Evolutionary conservation across 805 yeast species (phyloP), one percentile per base, ranked within the genome.

Genomic region (Yamadazyma sp.): DNA sequence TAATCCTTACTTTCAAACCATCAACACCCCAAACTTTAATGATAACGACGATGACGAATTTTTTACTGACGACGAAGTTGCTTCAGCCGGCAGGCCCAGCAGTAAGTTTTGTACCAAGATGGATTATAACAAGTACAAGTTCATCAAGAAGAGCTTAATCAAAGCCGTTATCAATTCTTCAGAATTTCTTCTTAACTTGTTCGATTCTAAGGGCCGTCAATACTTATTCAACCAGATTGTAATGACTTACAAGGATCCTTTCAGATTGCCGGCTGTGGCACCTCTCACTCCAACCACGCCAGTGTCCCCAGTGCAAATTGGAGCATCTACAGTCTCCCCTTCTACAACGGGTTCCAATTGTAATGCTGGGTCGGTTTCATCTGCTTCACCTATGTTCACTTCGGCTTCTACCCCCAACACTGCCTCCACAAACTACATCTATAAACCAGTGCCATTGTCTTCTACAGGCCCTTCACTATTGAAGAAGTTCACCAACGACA

Each of bases 141-240:
- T 40, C 31, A 57, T 62, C 28, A 60, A 56, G 38, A 54, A 53
- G 36, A 42, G 46, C 37, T 47, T 62, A 28, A 45, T 61, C 15
- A 50, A 53, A 34, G 50, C 66, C 4, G 42, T 62, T 16, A 41
- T 59, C 25, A 49, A 52, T 29, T 44, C 59, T 6, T 55, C 63
- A 2, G 66, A 62, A 14, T 57, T 49, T 33, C 42, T 59, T 10
- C 47, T 59, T 29, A 46, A 47, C 18, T 48, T 57, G 20, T 60
- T 62, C 40, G 48, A 50, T 35, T 45, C 59, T 12, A 47, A 47
- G 28, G 67, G 67, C 21, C 61, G 64, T 3, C 61, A 54, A 42
- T 54, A 44, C 32, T 46, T 62, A 10, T 57, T 44, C 45, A 46
- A 53, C 28, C 54, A 46, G 42, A 38, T 52, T 30, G 32, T 32